Conservation (phyloP, 805 yeast genomes). For the Monosporozyma servazzii region DNA sequence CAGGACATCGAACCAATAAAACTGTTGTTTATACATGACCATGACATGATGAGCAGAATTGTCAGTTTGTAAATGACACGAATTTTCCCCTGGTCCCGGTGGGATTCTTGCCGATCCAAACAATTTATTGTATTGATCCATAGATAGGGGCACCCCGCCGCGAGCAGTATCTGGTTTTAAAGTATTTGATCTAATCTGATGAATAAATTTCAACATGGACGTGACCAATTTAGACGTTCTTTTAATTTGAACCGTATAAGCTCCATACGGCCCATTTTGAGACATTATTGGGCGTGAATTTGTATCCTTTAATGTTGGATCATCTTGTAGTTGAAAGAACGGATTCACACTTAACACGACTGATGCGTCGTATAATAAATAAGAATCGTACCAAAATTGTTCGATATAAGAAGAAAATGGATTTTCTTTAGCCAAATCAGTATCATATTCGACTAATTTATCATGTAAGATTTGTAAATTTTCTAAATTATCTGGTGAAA, state of each 20-base stretch:
- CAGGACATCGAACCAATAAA: conserved; percentile 90
- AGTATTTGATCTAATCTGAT: conserved; percentile 68
- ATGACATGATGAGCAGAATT: conserved; percentile 67
- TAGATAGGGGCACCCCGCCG: conserved; percentile 59
- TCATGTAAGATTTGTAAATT: conserved; percentile 44
- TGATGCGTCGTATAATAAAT: conserved; percentile 76
- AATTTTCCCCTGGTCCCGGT: conserved; percentile 47
- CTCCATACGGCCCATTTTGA: conserved; percentile 26
- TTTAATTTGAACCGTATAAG: conserved; percentile 46
- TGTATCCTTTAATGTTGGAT: conserved; percentile 50
- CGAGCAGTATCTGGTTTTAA: conserved; percentile 61
- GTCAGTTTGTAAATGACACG: conserved; percentile 78
- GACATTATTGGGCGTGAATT: conserved; percentile 16
- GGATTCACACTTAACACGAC: conserved; percentile 91
- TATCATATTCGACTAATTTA: conserved; percentile 52
- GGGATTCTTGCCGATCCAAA: conserved; percentile 89
- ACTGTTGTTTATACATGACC: conserved; percentile 75
- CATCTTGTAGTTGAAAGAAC: conserved; percentile 82
- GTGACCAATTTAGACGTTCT: conserved; percentile 74
- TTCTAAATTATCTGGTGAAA: conserved; percentile 17
- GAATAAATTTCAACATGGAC: conserved; percentile 68
- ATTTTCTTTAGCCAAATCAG: conserved; percentile 51
- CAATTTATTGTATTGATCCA: conserved; percentile 83
- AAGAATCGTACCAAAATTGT: conserved; percentile 91
- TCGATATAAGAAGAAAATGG: conserved; percentile 75